phyloP scores from a whole-genome alignment of 1,139 yeast species.

The Protomyces inundatus region DNA sequence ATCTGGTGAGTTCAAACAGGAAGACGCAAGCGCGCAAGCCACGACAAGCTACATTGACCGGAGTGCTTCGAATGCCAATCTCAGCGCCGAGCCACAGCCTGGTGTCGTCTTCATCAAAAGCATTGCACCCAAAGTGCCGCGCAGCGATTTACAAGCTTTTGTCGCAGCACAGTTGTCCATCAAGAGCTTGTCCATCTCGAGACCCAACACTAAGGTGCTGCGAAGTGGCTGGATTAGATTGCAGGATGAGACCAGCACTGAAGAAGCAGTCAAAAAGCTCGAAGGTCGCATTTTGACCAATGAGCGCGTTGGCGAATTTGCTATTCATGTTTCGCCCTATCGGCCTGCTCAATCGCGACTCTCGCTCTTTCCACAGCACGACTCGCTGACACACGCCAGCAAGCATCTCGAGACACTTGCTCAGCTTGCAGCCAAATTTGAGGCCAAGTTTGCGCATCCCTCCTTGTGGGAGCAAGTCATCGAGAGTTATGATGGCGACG shows the following conservation, averaged over 20 bases:
- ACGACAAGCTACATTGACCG: neutral
- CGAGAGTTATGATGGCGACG: neutral
- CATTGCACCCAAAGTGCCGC: neutral
- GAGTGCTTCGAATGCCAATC: neutral
- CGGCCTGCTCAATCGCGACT: neutral
- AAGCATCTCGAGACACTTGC: neutral
- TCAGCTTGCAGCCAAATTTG: neutral
- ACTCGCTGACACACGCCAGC: neutral
- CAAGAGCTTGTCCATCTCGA: constrained; percentile 27
- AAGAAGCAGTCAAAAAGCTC: constrained; percentile 26
- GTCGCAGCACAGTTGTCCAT: neutral
- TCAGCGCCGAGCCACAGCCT: neutral
- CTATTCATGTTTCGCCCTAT: constrained; percentile 4
- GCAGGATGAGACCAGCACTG: constrained; percentile 26
- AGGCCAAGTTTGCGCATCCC: neutral
- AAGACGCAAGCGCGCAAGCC: neutral
- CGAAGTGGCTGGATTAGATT: constrained; percentile 31
- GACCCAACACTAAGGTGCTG: constrained; percentile 28
- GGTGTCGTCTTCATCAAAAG: neutral
- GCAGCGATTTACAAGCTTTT: neutral
- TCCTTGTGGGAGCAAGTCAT: neutral
- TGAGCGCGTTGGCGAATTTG: constrained; percentile 24
- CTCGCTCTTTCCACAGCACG: neutral
- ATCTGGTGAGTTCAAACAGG: neutral
- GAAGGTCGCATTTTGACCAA: constrained; percentile 26